A percentile compares a stretch with the other conserved stretches of the same genome.
phyloP scores from a whole-genome alignment of 2,329 filamentous ascomycete species.

The Penicillium sp. region DNA sequence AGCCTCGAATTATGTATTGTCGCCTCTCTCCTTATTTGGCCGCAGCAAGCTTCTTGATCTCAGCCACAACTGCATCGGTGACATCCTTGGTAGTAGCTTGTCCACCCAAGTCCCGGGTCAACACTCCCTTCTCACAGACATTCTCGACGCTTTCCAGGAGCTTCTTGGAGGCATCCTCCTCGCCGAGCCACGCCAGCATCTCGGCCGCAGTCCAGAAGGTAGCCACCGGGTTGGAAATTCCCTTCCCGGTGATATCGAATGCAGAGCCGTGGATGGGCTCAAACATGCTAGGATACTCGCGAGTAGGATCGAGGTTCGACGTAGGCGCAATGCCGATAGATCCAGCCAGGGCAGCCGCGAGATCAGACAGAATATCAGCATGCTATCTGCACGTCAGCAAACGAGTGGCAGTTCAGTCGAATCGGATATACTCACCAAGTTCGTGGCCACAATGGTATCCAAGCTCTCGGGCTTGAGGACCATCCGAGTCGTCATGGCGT shows the following conservation, averaged over 20 bases:
- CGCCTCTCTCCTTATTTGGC: constrained; percentile 2
- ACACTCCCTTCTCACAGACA: constrained; percentile 54
- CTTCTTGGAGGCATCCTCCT: constrained; percentile 55
- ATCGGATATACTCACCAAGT: constrained; percentile 45
- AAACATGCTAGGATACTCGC: constrained; percentile 60
- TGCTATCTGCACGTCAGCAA: constrained; percentile 35
- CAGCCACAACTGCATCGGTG: constrained; percentile 55
- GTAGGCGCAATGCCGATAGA: constrained; percentile 71
- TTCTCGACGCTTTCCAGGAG: constrained; percentile 61
- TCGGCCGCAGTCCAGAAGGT: constrained; percentile 69
- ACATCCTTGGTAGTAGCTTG: constrained; percentile 56
- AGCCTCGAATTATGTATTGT: too few species aligned
- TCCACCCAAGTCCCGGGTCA: constrained; percentile 61
- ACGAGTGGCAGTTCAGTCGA: neutral
- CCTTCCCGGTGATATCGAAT: constrained; percentile 63
- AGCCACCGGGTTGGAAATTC: constrained; percentile 60
- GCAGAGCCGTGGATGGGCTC: constrained; percentile 64
- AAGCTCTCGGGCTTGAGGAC: constrained; percentile 58
- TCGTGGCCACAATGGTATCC: constrained; percentile 64
- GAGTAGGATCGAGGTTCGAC: constrained; percentile 64
- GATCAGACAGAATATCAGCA: constrained; percentile 67
- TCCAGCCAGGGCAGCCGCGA: constrained; percentile 67
- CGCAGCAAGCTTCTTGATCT: constrained; percentile 50
- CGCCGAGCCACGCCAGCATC: constrained; percentile 64
- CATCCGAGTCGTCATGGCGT: constrained; percentile 65